Percentiles rank a stretch among this genome's conserved stretches.
These are phyloP conservation scores for Paraphoma chrysanthemicola DNA, from an alignment of 2,329 filamentous ascomycete species.

Conservation along the genomic window DNA sequence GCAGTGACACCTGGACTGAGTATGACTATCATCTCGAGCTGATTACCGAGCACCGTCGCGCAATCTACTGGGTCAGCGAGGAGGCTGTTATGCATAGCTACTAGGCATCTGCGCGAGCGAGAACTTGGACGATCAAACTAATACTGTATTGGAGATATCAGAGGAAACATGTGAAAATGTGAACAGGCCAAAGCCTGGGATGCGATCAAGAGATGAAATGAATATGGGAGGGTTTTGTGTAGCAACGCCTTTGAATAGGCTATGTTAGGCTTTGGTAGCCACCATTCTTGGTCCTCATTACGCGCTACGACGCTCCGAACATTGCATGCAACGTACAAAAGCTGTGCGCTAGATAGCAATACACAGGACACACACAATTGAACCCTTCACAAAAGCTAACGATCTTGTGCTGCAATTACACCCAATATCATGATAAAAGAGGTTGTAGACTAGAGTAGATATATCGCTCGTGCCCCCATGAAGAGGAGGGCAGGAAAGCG, in stretches of 20 bases:
- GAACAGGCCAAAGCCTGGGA: too few relatives aligned
- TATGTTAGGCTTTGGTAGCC: too few relatives aligned
- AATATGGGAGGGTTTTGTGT: too few relatives aligned
- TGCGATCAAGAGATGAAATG: too few relatives aligned
- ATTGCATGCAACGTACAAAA: neutral
- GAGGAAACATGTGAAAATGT: too few relatives aligned
- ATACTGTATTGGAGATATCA: neutral
- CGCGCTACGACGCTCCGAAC: neutral
- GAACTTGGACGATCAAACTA: neutral
- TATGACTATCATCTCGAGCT: constrained; percentile 30
- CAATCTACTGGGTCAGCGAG: constrained; percentile 34
- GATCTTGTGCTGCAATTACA: too few relatives aligned
- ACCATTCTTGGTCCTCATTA: neutral
- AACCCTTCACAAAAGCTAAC: too few relatives aligned
- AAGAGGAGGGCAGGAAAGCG: too few relatives aligned
- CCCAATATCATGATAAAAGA: too few relatives aligned
- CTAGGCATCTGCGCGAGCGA: neutral
- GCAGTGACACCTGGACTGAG: constrained; percentile 35
- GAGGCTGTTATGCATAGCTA: constrained; percentile 7
- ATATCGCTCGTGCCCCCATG: too few relatives aligned
- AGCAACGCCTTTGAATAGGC: too few relatives aligned
- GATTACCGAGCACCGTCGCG: constrained; percentile 26
- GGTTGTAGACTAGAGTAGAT: too few relatives aligned
- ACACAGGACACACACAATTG: neutral
- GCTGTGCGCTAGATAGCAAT: neutral